These are phyloP conservation scores for Penicillium turbatum DNA, from an alignment of 495 filamentous ascomycete species.

Conservation along the genomic window DNA sequence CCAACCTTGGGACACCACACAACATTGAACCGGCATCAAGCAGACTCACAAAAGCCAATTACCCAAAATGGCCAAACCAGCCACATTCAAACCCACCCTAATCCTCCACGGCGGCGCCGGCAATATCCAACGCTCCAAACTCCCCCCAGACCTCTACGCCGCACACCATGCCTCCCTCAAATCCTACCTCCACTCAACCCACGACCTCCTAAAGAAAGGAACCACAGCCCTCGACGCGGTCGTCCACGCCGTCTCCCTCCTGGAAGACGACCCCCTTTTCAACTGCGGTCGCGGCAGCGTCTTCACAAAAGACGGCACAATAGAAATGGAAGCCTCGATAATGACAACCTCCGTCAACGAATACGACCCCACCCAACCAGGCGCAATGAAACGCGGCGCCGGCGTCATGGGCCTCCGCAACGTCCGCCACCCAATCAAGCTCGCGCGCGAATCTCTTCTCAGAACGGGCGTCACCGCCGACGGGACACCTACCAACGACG, in stretches of 20 bases:
- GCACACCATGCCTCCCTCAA: conserved; percentile 62
- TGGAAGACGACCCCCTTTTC: conserved; percentile 82
- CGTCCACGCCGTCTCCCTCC: conserved; percentile 66
- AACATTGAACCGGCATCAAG: too few relatives aligned
- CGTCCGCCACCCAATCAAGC: conserved; percentile 73
- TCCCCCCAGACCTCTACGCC: conserved; percentile 57
- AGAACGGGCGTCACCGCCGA: conserved; percentile 41
- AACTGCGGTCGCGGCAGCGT: conserved; percentile 84
- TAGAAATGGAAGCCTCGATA: conserved; percentile 85
- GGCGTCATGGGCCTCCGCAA: conserved; percentile 66
- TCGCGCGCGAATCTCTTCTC: conserved; percentile 69
- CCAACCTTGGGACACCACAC: neutral
- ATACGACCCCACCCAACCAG: conserved; percentile 17
- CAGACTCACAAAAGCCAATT: conserved; percentile 2
- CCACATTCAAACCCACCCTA: conserved; percentile 55
- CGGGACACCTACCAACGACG: conserved; percentile 28
- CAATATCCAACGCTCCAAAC: conserved; percentile 64
- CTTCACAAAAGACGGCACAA: conserved; percentile 75
- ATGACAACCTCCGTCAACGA: conserved; percentile 61
- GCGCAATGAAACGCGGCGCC: conserved; percentile 67
- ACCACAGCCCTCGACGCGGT: conserved; percentile 64
- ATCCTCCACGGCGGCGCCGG: conserved; percentile 91
- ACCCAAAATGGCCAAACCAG: neutral
- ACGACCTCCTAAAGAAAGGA: conserved; percentile 38
- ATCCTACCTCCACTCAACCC: conserved; percentile 50